Base-by-base conservation (phyloP, 108 stramenopile genomes). In the Nitzschia putrida region DNA sequence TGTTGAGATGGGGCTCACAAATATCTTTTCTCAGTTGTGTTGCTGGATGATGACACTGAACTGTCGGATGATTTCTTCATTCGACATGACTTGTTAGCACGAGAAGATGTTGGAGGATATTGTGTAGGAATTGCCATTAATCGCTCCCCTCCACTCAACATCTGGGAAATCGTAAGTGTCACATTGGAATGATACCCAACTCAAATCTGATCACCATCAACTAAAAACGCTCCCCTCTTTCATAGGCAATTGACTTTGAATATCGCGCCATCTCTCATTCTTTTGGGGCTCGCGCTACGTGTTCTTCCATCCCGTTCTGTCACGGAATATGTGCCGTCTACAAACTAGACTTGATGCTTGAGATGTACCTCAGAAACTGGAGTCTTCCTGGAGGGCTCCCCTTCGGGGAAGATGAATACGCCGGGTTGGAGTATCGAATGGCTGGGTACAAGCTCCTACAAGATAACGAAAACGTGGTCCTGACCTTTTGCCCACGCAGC, bases 151-250 rank as follows among this genome's bases (percentile, higher is more conserved):
- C 61, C 61, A 16, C 23, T 39, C 18, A 63, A 63, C 37, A 23
- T 63, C 20, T 63, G 61, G 61, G 61, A 63, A 47, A 63, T 63
- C 22, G 61, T 63, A 63, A 63, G 61, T 59, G n/a, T n/a, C n/a
- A n/a, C n/a, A n/a, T n/a, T n/a, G n/a, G n/a, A n/a, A n/a, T n/a
- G n/a, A n/a, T n/a, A n/a, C n/a, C n/a, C n/a, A n/a, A n/a, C n/a
- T n/a, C n/a, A n/a, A n/a, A n/a, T n/a, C n/a, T n/a, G n/a, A n/a
- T n/a, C n/a, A n/a, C n/a, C n/a, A n/a, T n/a, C n/a, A n/a, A n/a
- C n/a, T n/a, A n/a, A n/a, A 4, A 4, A 6, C 1, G 2, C 2
- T 6, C 47, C 2, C 2, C 47, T 2, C 6, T 49, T 34, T 4
- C 29, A 34, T 4, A 63, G 61, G 61, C 61, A 0, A 63, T 63